phyloP scores from a whole-genome alignment of 148 eudicot species.

The Silene uniflora region DNA sequence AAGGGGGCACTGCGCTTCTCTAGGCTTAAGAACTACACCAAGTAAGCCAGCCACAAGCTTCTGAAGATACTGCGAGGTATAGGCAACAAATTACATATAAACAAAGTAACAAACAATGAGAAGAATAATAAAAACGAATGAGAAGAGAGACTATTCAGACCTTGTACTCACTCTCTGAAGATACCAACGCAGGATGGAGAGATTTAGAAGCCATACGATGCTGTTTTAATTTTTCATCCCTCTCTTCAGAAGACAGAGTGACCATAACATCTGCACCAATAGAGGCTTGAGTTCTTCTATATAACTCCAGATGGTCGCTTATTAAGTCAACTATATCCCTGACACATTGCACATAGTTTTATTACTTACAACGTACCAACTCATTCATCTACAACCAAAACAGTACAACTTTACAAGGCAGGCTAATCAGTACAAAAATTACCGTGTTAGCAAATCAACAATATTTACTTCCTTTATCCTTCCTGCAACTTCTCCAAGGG shows the following conservation, averaged over 20 bases:
- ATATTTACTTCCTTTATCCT: conserved; percentile 83
- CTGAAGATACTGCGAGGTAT: conserved; percentile 63
- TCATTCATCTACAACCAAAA: neutral
- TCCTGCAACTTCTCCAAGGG: conserved; percentile 83
- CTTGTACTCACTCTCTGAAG: conserved; percentile 97
- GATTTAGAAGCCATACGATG: conserved; percentile 79
- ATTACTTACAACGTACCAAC: conserved; percentile 15
- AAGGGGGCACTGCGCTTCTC: conserved; percentile 87
- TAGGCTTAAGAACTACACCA: conserved; percentile 71
- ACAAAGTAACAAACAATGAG: conserved; percentile 8
- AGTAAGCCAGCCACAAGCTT: conserved; percentile 70
- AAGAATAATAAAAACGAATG: conserved; percentile 3
- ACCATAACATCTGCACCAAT: conserved; percentile 94
- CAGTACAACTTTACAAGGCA: neutral
- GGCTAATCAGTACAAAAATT: neutral
- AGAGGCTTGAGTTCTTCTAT: conserved; percentile 81
- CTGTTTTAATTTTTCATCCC: conserved; percentile 93
- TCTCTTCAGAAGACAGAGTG: conserved; percentile 90
- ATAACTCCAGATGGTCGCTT: conserved; percentile 85
- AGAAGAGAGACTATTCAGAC: conserved; percentile 47
- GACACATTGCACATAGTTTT: conserved; percentile 26
- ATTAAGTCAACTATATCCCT: conserved; percentile 88
- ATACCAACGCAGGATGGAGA: conserved; percentile 92
- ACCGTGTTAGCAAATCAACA: conserved; percentile 95
- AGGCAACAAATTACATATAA: conserved; percentile 24